Percentiles rank a stretch among this genome's conserved stretches.
Conservation (phyloP, 257 asterid genomes). For the Solanum etuberosum region DNA sequence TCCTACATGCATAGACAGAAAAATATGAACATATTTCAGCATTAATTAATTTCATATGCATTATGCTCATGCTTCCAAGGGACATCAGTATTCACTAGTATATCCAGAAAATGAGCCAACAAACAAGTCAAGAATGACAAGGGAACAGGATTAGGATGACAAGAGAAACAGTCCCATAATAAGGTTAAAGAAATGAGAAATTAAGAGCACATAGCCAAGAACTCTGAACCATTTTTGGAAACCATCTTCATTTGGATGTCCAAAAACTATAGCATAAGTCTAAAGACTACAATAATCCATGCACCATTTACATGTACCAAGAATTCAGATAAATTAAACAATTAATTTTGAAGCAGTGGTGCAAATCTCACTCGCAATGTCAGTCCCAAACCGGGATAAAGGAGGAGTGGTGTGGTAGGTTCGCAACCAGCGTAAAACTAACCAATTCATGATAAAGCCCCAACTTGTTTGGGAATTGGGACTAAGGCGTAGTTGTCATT, state of each 20-base stretch:
- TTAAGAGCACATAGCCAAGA: neutral
- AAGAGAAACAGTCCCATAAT: neutral
- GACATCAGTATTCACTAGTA: neutral
- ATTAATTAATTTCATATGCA: neutral
- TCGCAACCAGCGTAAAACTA: neutral
- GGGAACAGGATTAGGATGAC: neutral
- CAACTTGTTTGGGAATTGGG: neutral
- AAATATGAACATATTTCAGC: neutral
- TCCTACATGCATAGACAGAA: conserved; percentile 19
- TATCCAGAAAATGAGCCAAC: neutral
- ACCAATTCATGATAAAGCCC: neutral
- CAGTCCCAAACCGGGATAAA: neutral
- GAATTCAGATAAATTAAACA: neutral
- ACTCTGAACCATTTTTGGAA: neutral
- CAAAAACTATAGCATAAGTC: neutral
- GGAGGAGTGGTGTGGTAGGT: neutral
- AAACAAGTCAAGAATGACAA: neutral
- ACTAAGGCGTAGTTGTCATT: neutral
- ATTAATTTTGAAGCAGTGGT: neutral
- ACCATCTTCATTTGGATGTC: neutral
- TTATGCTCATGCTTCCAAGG: neutral
- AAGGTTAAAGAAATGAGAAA: neutral
- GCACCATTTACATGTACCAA: neutral
- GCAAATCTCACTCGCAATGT: neutral
- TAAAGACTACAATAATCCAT: neutral